Conservation (phyloP, 192 early-diverging fungal genomes). For the Coemansia sp. region DNA sequence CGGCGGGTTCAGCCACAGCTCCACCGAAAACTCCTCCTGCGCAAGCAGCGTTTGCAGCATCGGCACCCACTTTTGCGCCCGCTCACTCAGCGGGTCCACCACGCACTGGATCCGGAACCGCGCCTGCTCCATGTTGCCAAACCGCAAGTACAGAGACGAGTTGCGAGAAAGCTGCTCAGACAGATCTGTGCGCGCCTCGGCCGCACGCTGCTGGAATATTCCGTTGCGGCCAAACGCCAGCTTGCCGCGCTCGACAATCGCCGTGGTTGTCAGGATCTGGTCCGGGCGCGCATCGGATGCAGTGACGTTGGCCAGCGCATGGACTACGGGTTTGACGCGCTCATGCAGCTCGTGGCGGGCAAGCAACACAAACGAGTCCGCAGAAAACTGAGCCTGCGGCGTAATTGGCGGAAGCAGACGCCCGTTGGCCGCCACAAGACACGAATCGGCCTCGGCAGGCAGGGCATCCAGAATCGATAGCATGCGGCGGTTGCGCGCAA, state of each 20-base stretch:
- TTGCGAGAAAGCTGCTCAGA: neutral
- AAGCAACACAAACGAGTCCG: conserved; percentile 60
- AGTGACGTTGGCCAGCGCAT: conserved; percentile 6
- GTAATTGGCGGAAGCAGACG: conserved; percentile 54
- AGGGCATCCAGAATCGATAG: conserved; percentile 9
- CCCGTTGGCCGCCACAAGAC: conserved; percentile 60
- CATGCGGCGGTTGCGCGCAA: conserved; percentile 10
- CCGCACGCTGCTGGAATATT: conserved; percentile 14
- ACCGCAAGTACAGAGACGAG: conserved; percentile 1
- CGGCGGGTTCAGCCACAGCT: conserved; percentile 66
- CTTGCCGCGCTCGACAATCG: conserved; percentile 24
- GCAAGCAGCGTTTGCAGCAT: conserved; percentile 69
- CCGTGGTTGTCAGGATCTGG: conserved; percentile 7
- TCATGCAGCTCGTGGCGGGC: conserved; percentile 55
- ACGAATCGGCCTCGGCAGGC: conserved; percentile 9
- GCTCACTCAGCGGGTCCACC: conserved; percentile 75
- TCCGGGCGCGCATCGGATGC: neutral
- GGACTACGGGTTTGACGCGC: conserved; percentile 40
- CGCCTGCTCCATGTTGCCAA: conserved; percentile 11
- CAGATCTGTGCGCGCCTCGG: neutral
- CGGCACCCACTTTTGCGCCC: conserved; percentile 72
- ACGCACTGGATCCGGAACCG: conserved; percentile 52
- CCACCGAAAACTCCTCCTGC: conserved; percentile 61
- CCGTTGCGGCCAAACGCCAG: conserved; percentile 7
- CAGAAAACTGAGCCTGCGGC: conserved; percentile 34